Percentiles rank a stretch among this genome's conserved stretches.
Evolutionary conservation across 805 yeast species (phyloP).

Genomic region (Maudiozyma pseudohumilis): DNA sequence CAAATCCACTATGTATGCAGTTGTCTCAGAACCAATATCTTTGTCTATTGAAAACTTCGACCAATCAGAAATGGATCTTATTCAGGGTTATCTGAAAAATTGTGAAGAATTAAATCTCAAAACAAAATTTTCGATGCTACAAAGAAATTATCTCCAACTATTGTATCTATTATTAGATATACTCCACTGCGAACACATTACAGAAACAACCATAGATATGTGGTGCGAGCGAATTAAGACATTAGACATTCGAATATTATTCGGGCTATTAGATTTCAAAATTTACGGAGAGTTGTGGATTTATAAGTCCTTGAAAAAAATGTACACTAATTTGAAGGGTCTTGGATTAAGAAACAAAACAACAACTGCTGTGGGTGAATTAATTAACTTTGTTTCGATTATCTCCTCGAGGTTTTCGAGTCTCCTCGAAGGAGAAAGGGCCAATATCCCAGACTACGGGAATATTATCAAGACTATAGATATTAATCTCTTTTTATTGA

Average conservation of each 20-base stretch:
- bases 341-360: slow-evolving; percentile 20
- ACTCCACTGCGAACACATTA: slow-evolving; percentile 19
- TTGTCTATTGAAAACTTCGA: slow-evolving; percentile 17
- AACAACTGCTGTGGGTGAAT: background rate
- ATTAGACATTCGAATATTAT: slow-evolving; percentile 22
- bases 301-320: slow-evolving; percentile 19
- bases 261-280: slow-evolving; percentile 19
- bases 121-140: slow-evolving; percentile 13
- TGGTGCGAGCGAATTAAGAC: slow-evolving; percentile 14
- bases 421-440: background rate
- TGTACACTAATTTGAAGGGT: slow-evolving; percentile 15
- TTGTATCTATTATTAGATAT: slow-evolving; percentile 16
- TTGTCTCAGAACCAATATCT: slow-evolving; percentile 14
- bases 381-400: slow-evolving; percentile 4
- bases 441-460: slow-evolving; percentile 4
- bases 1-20: slow-evolving; percentile 11
- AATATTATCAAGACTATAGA: slow-evolving; percentile 20
- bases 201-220: slow-evolving; percentile 8
- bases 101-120: slow-evolving; percentile 1
- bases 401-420: slow-evolving; percentile 2
- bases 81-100: slow-evolving; percentile 12
- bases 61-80: slow-evolving; percentile 12
- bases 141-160: slow-evolving; percentile 14
- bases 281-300: slow-evolving; percentile 26
- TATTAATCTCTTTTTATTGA: slow-evolving; percentile 13